Conservation (phyloP, 208 protist genomes). For the Porcisia hertigi region DNA sequence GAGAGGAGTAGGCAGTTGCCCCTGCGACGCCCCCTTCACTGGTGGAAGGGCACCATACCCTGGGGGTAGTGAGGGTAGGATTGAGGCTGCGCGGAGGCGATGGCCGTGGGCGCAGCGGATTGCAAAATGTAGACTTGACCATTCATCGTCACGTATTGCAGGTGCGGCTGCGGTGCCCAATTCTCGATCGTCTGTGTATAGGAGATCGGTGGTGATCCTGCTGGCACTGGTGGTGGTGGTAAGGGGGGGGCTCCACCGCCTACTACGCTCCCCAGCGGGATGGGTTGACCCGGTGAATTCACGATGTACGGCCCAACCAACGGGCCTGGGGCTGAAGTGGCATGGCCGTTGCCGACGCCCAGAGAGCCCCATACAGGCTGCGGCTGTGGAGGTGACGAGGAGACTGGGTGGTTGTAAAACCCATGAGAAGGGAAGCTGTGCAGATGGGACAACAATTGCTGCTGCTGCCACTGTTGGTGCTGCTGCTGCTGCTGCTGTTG, state of each 20-base stretch:
- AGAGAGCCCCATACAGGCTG: background rate
- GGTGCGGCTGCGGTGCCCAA: background rate
- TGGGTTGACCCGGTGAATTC: conserved; percentile 23
- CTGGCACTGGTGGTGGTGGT: no score
- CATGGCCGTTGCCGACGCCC: background rate
- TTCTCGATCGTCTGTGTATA: background rate
- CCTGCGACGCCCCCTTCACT: background rate
- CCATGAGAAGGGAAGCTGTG: background rate
- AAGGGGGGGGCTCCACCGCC: background rate
- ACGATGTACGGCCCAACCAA: conserved; percentile 8
- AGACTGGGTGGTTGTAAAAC: background rate
- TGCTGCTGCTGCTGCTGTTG: background rate
- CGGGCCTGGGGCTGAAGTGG: background rate
- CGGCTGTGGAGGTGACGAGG: background rate
- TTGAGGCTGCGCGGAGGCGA: background rate
- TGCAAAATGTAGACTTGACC: conserved; percentile 16
- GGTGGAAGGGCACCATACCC: background rate
- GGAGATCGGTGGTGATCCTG: background rate
- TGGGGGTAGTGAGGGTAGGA: conserved; percentile 7
- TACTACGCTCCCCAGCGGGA: background rate
- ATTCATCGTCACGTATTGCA: conserved; percentile 19
- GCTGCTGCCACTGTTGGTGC: background rate
- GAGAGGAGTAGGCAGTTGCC: background rate
- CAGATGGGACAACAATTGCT: background rate
- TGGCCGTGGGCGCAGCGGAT: background rate